Conservation (phyloP, 257 asterid genomes). For the Osmanthus fragrans region DNA sequence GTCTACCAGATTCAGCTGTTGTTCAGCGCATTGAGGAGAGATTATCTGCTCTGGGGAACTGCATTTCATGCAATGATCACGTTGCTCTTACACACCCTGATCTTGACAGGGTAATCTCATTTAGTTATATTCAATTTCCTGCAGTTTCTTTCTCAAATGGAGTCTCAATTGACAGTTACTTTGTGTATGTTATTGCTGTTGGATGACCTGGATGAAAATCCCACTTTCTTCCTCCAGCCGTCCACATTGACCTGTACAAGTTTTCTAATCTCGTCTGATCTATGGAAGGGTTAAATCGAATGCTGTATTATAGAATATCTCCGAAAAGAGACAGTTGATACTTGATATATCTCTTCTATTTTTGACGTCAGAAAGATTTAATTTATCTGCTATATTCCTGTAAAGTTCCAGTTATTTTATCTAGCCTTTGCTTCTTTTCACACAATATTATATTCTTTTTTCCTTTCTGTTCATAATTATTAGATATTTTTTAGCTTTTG, state of each 20-base stretch:
- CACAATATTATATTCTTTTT: background rate
- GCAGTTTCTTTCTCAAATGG: background rate
- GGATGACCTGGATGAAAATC: background rate
- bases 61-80: slow-evolving; percentile 86
- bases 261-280: background rate
- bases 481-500: background rate
- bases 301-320: background rate
- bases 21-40: slow-evolving; percentile 85
- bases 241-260: background rate
- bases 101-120: slow-evolving; percentile 62
- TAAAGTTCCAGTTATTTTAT: background rate
- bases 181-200: background rate
- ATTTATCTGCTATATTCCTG: background rate
- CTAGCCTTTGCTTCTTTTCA: background rate
- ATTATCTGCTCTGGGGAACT: slow-evolving; percentile 91
- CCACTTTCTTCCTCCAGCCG: background rate
- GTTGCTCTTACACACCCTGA: slow-evolving; percentile 92
- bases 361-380: background rate
- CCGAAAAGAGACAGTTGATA: background rate
- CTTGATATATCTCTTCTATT: background rate
- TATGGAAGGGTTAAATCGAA: background rate
- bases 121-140: background rate
- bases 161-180: background rate
- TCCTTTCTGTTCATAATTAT: too few relatives aligned
- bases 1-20: slow-evolving; percentile 80